Base-by-base conservation (phyloP, 2,329 filamentous ascomycete genomes). In the Gliomastix tumulicola region DNA sequence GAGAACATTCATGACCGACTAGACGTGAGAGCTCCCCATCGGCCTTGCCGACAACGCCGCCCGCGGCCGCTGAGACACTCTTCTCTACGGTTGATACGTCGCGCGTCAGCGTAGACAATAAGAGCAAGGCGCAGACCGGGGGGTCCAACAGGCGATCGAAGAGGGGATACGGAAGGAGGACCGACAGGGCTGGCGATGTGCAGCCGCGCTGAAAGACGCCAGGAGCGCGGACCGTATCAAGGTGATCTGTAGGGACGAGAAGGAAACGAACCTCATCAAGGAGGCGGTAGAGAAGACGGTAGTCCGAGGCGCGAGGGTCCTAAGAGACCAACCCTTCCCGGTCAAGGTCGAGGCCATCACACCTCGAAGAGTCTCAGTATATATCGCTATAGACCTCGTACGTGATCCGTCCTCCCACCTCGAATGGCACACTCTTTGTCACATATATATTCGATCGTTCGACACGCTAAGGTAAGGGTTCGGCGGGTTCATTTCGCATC, bases 291-390 rank as follows among this genome's bases (percentile, higher is more conserved):
- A 25, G n/a, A 25, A 9, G 9, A 41, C 10, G 30, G 35, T 34
- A 25, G 35, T 32, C n/a, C 31, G 12, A 17, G 44, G 45, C 25
- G 43, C 36, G 15, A 42, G 44, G 23, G 42, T 51, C 9, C 41
- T 46, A 20, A 38, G 41, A 36, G 46, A 51, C 38, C 31, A 50
- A 30, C 39, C 50, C 10, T 51, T 48, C 35, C 46, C 41, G 11
- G 34, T 50, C 23, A 51, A 47, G 40, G 46, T 53, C 28, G 46
- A 53, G 38, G 47, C n/a, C n/a, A n/a, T n/a, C n/a, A n/a, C n/a
- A n/a, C n/a, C n/a, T n/a, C n/a, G n/a, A n/a, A n/a, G n/a, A n/a
- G n/a, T n/a, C n/a, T n/a, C n/a, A n/a, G n/a, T n/a, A n/a, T n/a
- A n/a, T n/a, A n/a, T n/a, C n/a, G n/a, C n/a, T n/a, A n/a, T n/a